Evolutionary conservation across 495 filamentous ascomycete species (phyloP).

Genomic region (Lasiosphaeriaceae sp.): DNA sequence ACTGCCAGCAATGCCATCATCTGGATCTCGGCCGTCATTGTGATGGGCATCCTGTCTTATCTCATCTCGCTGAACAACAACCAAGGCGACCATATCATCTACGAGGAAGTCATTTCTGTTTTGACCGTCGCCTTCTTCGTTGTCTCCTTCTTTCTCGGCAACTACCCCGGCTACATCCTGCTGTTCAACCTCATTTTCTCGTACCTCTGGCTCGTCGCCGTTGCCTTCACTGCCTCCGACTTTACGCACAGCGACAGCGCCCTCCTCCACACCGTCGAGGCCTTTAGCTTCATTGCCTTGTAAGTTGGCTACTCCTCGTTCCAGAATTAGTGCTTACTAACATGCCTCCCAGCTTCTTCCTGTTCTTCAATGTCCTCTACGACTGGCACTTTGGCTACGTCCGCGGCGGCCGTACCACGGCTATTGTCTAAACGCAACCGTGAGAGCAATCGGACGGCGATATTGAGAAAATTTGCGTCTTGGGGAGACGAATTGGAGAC

Average conservation of each 20-base stretch:
- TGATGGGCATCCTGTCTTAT: slow-evolving; percentile 57
- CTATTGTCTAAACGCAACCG: slow-evolving; percentile 21
- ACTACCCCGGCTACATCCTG: slow-evolving; percentile 45
- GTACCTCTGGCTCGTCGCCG: slow-evolving; percentile 61
- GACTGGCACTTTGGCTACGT: slow-evolving; percentile 43
- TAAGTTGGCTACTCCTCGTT: slow-evolving; percentile 34
- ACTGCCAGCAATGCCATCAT: slow-evolving; percentile 30
- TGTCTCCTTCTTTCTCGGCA: slow-evolving; percentile 51
- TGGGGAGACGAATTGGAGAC: no score
- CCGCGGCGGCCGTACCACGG: slow-evolving; percentile 17
- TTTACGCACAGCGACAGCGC: slow-evolving; percentile 42
- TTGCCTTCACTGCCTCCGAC: slow-evolving; percentile 56
- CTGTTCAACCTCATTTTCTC: slow-evolving; percentile 59
- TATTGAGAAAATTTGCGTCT: no score
- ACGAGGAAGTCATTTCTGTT: slow-evolving; percentile 52
- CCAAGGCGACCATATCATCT: slow-evolving; percentile 47
- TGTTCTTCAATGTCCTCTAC: slow-evolving; percentile 49
- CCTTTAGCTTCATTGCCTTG: slow-evolving; percentile 62
- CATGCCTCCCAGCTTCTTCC: slow-evolving; percentile 44
- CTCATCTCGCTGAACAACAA: slow-evolving; percentile 39
- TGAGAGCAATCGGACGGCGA: no score
- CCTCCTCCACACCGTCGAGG: slow-evolving; percentile 49
- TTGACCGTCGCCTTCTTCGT: slow-evolving; percentile 58
- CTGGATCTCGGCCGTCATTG: slow-evolving; percentile 58
- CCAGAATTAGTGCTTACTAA: slow-evolving; percentile 17